Evolutionary conservation across 768 basidiomycete genomes (phyloP).

Genomic region (Boletus sp.): DNA sequence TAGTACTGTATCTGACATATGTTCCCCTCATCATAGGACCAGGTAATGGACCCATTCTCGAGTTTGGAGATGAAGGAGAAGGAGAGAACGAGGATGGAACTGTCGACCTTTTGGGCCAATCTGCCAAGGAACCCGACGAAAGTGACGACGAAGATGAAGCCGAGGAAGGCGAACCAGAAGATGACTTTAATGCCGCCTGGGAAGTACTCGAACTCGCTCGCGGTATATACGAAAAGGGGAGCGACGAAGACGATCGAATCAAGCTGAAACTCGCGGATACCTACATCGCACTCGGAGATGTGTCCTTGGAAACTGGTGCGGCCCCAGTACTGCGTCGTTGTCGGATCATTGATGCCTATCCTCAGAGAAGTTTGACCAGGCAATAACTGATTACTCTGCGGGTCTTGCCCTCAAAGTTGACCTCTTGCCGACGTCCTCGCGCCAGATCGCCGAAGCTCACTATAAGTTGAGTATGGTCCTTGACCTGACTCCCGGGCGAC

Average conservation of each 20-base stretch:
- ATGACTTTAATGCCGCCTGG: constrained; percentile 98
- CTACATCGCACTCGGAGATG: constrained; percentile 87
- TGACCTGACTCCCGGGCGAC: constrained; percentile 82
- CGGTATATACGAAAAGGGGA: constrained; percentile 73
- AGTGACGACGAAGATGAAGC: constrained; percentile 54
- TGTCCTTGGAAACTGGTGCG: constrained; percentile 94
- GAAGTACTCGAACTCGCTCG: constrained; percentile 94
- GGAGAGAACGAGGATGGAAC: constrained; percentile 55
- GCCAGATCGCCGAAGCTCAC: constrained; percentile 91
- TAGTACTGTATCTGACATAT: not conserved
- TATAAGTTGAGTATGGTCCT: constrained; percentile 93
- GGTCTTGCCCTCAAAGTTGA: constrained; percentile 70
- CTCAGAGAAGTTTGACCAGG: constrained; percentile 94
- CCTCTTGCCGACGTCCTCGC: constrained; percentile 81
- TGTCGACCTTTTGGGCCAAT: constrained; percentile 64
- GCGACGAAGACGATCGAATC: constrained; percentile 52
- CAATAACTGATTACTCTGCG: constrained; percentile 80
- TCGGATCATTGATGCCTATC: not conserved
- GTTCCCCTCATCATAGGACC: constrained; percentile 29
- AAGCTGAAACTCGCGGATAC: constrained; percentile 88
- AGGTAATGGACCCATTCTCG: constrained; percentile 58
- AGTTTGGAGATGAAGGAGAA: constrained; percentile 80
- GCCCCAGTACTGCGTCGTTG: not conserved
- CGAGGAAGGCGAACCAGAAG: constrained; percentile 81
- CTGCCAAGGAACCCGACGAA: constrained; percentile 47